Percentiles rank a stretch among this genome's conserved stretches.
Conservation (phyloP, 2,329 filamentous ascomycete species). For the Shiraia sp. region DNA sequence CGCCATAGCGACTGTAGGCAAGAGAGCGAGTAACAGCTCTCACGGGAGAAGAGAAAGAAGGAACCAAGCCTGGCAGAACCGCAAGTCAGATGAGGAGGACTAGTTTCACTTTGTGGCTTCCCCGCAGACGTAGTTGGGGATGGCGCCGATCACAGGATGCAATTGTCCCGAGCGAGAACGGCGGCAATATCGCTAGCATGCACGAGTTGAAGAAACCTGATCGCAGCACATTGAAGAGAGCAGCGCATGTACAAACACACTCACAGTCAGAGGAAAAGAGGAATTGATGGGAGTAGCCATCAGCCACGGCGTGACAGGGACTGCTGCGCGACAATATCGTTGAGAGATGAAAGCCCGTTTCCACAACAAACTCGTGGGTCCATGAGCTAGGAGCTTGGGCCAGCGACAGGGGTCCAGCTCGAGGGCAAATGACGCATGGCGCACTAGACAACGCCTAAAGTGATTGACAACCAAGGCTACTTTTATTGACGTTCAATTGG, state of each 20-base stretch:
- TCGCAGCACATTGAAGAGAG: neutral
- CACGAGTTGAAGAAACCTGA: neutral
- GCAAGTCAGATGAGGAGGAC: conserved; percentile 8
- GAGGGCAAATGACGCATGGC: conserved; percentile 1
- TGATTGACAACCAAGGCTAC: neutral
- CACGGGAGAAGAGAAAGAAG: conserved; percentile 2
- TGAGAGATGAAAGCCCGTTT: conserved; percentile 18
- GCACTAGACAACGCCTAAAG: conserved; percentile 1
- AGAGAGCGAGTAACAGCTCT: conserved; percentile 1
- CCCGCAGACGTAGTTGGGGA: conserved; percentile 30
- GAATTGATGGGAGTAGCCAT: neutral
- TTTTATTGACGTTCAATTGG: neutral
- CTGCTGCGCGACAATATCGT: conserved; percentile 6
- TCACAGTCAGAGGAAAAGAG: neutral
- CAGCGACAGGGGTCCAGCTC: conserved; percentile 1
- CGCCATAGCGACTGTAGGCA: conserved; percentile 32
- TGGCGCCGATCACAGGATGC: conserved; percentile 25
- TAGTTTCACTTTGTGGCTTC: conserved; percentile 22
- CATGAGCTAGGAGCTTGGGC: conserved; percentile 15
- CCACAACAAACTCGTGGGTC: conserved; percentile 9
- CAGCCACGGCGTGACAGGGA: neutral
- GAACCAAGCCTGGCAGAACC: neutral
- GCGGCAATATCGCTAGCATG: conserved; percentile 17
- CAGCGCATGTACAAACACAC: neutral
- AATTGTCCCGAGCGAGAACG: conserved; percentile 23